Base-by-base conservation (phyloP, 495 filamentous ascomycete genomes). In the Aspergillus leporis region DNA sequence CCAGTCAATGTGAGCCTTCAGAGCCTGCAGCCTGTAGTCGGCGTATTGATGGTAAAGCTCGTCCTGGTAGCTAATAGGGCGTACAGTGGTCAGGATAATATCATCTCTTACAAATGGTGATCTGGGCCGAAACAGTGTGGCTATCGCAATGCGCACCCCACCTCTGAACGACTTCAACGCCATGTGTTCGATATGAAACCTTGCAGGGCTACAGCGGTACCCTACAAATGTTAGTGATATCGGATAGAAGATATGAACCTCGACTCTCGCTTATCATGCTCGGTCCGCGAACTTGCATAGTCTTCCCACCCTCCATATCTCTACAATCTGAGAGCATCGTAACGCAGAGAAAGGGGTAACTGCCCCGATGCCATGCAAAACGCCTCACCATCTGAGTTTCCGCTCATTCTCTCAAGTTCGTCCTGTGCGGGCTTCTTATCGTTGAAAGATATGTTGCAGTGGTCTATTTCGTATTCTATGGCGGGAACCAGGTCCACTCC, bases 291-390 rank as follows among this genome's bases (percentile, higher is more conserved):
- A 89, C 80, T 69, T 89, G 88, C 66, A 85, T 88, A 9, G 87
- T 90, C 71, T 90, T 88, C 9, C 87, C 88, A 38, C 87, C 87
- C 18, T 85, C 74, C 87, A 90, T 91, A 14, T 76, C 73, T 2
- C 76, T 82, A 45, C 83, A 85, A 62, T 91, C 87, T 56, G 84
- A 88, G 34, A 90, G 78, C 88, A 90, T 91, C 12, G 84, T 75
- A 13, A 91, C 87, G 62, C 88, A 90, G 22, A 91, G 87, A 59
- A 89, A 91, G 0, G 88, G 87, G 64, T 88, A 90, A 61, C 83
- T 85, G 59, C 90, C 88, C 43, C 68, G 81, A 70, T 91, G 87
- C 87, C 87, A 90, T 50, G 78, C 84, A 40, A 88, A 83, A 50
- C 3, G 87, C 81, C 10, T 81, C 78, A 64, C 62, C 78, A 1